Percentiles rank a stretch among this genome's conserved stretches.
phyloP scores from a whole-genome alignment of 2,329 filamentous ascomycete species.

The Thermothelomyces thermophilus region DNA sequence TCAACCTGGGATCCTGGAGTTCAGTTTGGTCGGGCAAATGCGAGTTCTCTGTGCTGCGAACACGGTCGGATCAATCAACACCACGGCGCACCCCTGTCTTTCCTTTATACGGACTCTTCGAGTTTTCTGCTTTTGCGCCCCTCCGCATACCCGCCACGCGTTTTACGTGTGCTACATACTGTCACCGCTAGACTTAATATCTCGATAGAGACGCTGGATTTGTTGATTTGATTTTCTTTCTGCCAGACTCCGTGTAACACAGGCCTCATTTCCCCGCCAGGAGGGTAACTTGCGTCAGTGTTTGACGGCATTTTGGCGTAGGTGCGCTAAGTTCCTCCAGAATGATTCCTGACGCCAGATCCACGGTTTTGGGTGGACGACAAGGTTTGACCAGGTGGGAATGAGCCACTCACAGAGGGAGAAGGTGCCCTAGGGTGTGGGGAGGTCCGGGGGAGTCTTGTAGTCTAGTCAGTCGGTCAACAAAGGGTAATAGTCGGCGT shows the following conservation, averaged over 20 bases:
- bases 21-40: constrained; percentile 4
- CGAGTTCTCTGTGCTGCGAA: constrained; percentile 4
- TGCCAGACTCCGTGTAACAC: background rate
- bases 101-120: constrained; percentile 16
- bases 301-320: too few species aligned
- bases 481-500: background rate
- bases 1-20: constrained; percentile 5
- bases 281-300: background rate
- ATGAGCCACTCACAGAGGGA: too few species aligned
- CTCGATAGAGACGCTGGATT: constrained; percentile 19
- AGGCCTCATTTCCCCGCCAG: background rate
- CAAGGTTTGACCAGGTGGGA: too few species aligned
- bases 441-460: too few species aligned
- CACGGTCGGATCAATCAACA: background rate
- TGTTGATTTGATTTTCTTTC: background rate
- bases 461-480: too few species aligned
- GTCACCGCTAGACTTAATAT: constrained; percentile 42
- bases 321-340: too few species aligned
- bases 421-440: too few species aligned
- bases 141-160: constrained; percentile 14
- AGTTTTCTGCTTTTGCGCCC: constrained; percentile 15
- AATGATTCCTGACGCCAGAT: too few species aligned
- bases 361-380: too few species aligned
- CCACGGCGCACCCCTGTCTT: constrained; percentile 13
- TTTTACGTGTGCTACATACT: constrained; percentile 30